phyloP scores from a whole-genome alignment of 2,329 filamentous ascomycete species.

The Trichoderma sp. region DNA sequence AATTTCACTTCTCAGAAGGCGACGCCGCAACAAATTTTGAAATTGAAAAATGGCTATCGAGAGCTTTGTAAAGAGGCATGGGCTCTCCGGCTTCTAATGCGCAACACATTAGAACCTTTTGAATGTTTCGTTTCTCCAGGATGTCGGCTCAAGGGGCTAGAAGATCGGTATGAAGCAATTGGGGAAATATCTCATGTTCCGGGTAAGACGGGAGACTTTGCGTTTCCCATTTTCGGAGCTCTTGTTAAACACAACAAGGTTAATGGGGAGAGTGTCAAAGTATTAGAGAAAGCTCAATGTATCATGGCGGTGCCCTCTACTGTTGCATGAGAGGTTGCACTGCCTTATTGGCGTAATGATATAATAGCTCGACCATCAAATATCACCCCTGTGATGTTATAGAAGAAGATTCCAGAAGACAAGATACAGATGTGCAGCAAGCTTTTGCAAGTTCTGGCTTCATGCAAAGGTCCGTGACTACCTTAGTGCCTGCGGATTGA shows the following conservation, averaged over 20 bases:
- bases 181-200: background rate
- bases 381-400: background rate
- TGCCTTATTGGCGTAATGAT: no score
- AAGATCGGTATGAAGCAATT: background rate
- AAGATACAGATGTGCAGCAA: background rate
- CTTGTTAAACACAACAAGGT: background rate
- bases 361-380: background rate
- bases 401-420: background rate
- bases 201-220: background rate
- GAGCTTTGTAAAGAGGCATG: background rate
- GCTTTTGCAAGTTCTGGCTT: background rate
- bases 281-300: background rate
- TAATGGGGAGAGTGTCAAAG: background rate
- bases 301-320: background rate
- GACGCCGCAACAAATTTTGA: background rate
- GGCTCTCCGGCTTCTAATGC: background rate
- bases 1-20: background rate
- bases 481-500: no score
- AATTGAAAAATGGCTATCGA: background rate
- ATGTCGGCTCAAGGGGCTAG: background rate
- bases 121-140: background rate
- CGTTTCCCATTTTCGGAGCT: background rate
- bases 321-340: background rate
- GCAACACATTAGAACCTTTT: background rate
- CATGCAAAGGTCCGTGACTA: background rate